Conservation (phyloP, 164 flowering plant genomes). For the Houttuynia cordata region DNA sequence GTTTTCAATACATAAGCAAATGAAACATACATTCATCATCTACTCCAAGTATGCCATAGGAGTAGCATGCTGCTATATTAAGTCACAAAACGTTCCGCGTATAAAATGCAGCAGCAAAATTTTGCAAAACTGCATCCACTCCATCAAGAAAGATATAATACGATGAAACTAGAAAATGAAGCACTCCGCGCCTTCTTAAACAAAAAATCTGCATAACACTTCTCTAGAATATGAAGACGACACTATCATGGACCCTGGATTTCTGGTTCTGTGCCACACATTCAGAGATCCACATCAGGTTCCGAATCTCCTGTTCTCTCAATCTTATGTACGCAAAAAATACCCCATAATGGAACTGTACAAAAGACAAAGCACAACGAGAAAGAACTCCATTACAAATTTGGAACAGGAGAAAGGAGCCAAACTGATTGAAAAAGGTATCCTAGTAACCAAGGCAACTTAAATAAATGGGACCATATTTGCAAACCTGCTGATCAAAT, state of each 20-base stretch:
- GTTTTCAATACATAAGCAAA: too few relatives aligned
- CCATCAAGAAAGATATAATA: too few relatives aligned
- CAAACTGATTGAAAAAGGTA: not conserved
- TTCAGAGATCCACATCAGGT: slow-evolving; percentile 99
- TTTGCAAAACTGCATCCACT: too few relatives aligned
- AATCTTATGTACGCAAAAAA: slow-evolving; percentile 97
- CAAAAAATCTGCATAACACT: too few relatives aligned
- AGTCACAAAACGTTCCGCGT: too few relatives aligned
- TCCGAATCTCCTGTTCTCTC: slow-evolving; percentile 99
- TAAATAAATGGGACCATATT: not conserved
- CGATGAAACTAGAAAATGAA: too few relatives aligned
- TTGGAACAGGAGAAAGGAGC: not conserved
- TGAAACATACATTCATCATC: too few relatives aligned
- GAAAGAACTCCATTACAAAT: not conserved
- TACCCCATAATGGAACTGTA: slow-evolving; percentile 94
- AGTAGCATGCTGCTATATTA: too few relatives aligned
- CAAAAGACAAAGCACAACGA: not conserved
- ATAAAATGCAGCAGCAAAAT: too few relatives aligned
- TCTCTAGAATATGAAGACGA: slow-evolving; percentile 77
- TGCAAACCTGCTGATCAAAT: slow-evolving; percentile 90
- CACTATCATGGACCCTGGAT: slow-evolving; percentile 95
- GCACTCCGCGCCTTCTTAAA: too few relatives aligned
- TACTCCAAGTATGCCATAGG: too few relatives aligned
- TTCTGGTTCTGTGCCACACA: slow-evolving; percentile 99
- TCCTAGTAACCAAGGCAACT: not conserved